Evolutionary conservation across 2,329 filamentous ascomycete genomes (phyloP), one percentile per base, ranked within the genome.

Genomic region (Periglandula ipomoeae): DNA sequence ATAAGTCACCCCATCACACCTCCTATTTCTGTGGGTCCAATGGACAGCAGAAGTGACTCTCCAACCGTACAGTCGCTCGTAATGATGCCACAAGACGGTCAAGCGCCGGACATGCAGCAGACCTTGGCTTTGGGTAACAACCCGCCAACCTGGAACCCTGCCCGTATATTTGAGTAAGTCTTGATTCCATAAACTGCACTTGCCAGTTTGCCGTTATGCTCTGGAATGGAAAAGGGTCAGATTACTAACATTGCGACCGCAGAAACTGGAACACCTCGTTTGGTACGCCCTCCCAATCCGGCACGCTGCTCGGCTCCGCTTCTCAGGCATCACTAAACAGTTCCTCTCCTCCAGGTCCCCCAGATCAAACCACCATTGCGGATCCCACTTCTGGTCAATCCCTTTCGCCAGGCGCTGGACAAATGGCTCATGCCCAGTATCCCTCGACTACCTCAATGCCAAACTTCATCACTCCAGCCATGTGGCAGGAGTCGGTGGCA

Each of bases 191-290:
- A n/a, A n/a, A n/a, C n/a, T n/a, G n/a, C n/a, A n/a, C n/a, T n/a
- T n/a, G n/a, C n/a, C n/a, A n/a, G n/a, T n/a, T n/a, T n/a, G n/a
- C n/a, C n/a, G n/a, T n/a, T n/a, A n/a, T n/a, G n/a, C n/a, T n/a
- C n/a, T 10, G 30, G 5, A 32, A 30, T 11, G 8, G 30, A 32
- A 15, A 32, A 19, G 24, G 15, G 10, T 13, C 10, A 34, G 5
- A 5, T 20, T 22, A 15, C 34, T 49, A 32, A 44, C 39, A 22
- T 32, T 24, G 20, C 7, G 17, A 11, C 22, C 8, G 17, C 19
- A 95, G 90, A 66, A 89, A 95, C 73, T 97, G 91, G 90, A 90
- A 95, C 67, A 84, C 86, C 61, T 90, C 91, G 56, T 97, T 96
- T 71, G 87, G 89, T 73, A 87, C 84, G 66, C 81, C 80, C 46